Evolutionary conservation across 192 early-diverging fungal genomes (phyloP).

Genomic region (Podila minutissima): DNA sequence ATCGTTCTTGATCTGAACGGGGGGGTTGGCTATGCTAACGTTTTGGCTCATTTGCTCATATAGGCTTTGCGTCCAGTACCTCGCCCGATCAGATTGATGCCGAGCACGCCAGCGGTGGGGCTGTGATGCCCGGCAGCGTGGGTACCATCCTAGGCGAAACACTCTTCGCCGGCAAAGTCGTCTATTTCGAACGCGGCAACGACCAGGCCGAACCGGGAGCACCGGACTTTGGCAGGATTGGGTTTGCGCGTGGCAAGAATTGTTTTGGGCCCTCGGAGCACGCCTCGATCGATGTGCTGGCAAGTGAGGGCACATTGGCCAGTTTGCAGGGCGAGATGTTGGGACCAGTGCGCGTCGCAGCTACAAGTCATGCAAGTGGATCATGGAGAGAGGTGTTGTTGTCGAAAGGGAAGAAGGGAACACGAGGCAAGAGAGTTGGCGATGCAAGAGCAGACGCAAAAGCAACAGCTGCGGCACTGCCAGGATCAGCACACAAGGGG

Average conservation of each 20-base stretch:
- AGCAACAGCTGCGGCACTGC: neutral
- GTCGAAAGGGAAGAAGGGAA: neutral
- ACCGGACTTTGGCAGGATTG: slow-evolving; percentile 40
- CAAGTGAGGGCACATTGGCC: slow-evolving; percentile 12
- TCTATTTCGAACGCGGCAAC: slow-evolving; percentile 42
- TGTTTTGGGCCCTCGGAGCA: slow-evolving; percentile 37
- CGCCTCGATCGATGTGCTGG: slow-evolving; percentile 26
- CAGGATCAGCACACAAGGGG: neutral
- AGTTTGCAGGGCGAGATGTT: neutral
- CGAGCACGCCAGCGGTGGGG: slow-evolving; percentile 27
- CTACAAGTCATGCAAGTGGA: slow-evolving; percentile 16
- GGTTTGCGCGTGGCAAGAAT: slow-evolving; percentile 38
- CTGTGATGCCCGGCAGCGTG: slow-evolving; percentile 34
- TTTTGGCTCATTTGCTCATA: neutral
- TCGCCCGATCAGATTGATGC: slow-evolving; percentile 17
- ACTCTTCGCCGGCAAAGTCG: slow-evolving; percentile 32
- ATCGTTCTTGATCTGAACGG: neutral
- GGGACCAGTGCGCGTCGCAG: slow-evolving; percentile 22
- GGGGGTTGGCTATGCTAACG: neutral
- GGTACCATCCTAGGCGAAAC: slow-evolving; percentile 49
- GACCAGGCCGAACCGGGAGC: slow-evolving; percentile 22
- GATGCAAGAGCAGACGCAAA: neutral
- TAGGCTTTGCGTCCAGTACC: slow-evolving; percentile 48
- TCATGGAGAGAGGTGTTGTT: neutral
- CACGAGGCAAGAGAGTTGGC: neutral